phyloP scores from a whole-genome alignment of 768 basidiomycete species.

The Boletus patriciae region DNA sequence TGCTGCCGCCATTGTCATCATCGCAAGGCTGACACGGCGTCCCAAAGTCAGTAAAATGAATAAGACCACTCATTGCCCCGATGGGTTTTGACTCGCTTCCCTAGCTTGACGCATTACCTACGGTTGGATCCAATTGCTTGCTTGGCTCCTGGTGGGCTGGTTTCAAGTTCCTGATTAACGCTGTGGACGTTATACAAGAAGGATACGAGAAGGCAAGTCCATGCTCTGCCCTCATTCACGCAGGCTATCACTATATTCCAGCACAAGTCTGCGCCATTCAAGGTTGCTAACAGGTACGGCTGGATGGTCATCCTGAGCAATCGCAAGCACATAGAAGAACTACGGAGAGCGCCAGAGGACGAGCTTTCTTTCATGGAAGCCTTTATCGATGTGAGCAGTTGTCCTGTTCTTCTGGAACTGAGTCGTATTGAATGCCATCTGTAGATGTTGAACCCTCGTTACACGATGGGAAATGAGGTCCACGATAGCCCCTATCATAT shows the following conservation, averaged over 20 bases:
- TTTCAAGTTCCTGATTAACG: conserved; percentile 15
- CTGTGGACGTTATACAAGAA: conserved; percentile 27
- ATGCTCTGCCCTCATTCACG: not conserved
- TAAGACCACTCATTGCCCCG: no score
- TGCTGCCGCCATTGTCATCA: not conserved
- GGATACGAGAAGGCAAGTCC: conserved; percentile 33
- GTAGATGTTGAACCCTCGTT: conserved; percentile 29
- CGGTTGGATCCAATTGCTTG: conserved; percentile 22
- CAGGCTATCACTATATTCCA: conserved; percentile 2
- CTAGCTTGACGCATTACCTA: conserved; percentile 31
- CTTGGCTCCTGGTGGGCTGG: conserved; percentile 28
- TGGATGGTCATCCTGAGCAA: conserved; percentile 14
- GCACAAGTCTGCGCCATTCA: conserved; percentile 33
- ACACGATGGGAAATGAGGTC: conserved; percentile 38
- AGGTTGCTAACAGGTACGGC: conserved; percentile 20
- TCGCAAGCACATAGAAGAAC: no score
- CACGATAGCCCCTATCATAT: conserved; percentile 19
- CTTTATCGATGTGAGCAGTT: conserved; percentile 32
- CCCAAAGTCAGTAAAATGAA: not conserved
- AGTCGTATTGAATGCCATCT: not conserved
- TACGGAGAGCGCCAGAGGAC: conserved; percentile 41
- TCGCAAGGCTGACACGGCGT: not conserved
- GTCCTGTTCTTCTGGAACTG: not conserved
- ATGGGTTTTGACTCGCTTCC: not conserved
- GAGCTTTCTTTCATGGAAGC: conserved; percentile 37